Conservation (phyloP, 805 yeast species). For the Metschnikowia continentalis region DNA sequence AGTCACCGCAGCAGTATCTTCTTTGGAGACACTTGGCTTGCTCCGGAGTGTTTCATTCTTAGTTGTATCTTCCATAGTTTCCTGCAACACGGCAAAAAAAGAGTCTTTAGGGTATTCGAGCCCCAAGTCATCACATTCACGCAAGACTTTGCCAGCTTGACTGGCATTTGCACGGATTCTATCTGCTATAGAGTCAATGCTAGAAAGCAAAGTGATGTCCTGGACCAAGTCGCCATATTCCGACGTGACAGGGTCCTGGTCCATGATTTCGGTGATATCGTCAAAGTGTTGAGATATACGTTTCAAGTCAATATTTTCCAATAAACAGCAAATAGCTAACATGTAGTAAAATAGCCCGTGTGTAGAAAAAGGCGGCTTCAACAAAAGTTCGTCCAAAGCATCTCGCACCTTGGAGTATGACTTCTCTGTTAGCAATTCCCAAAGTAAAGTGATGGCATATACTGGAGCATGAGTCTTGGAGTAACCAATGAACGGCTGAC, state of each 20-base stretch:
- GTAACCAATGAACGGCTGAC: slow-evolving; percentile 14
- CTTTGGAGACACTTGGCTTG: not conserved
- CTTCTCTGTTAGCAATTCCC: slow-evolving; percentile 38
- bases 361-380: slow-evolving; percentile 39
- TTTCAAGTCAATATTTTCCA: slow-evolving; percentile 21
- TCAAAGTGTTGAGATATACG: slow-evolving; percentile 1
- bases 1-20: not conserved
- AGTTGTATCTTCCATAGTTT: not conserved
- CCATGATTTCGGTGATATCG: slow-evolving; percentile 6
- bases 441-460: slow-evolving; percentile 37
- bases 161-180: slow-evolving; percentile 9
- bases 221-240: slow-evolving; percentile 15
- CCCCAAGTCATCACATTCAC: slow-evolving; percentile 20
- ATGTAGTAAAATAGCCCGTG: slow-evolving; percentile 42
- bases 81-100: not conserved
- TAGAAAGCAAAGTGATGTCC: slow-evolving; percentile 13
- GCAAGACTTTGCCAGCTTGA: slow-evolving; percentile 9
- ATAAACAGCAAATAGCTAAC: slow-evolving; percentile 26
- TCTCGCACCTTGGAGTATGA: slow-evolving; percentile 32
- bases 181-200: slow-evolving; percentile 12
- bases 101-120: slow-evolving; percentile 25
- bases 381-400: slow-evolving; percentile 31
- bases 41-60: no score
- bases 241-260: slow-evolving; percentile 2
- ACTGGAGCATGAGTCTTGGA: slow-evolving; percentile 38